Base-by-base conservation (phyloP, 164 flowering plant genomes). In the Chimonanthus salicifolius region DNA sequence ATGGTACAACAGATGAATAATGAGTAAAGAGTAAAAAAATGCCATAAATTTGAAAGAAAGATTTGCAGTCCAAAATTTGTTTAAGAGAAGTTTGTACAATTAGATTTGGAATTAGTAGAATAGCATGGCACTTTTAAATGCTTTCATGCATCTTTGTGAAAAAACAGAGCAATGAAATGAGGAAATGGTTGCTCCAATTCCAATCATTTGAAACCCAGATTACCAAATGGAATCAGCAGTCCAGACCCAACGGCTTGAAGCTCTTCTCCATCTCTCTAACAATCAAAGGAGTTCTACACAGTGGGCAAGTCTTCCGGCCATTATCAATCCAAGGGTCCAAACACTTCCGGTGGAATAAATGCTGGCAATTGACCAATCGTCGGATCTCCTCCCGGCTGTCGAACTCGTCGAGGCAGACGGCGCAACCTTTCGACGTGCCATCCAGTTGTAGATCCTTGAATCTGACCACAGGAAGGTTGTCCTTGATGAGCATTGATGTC, bases 261-360 rank as follows among this genome's bases (percentile, higher is more conserved):
- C 81, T 85, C 3, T 77, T 85, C 74, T 72, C 78, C 85, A 80
- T 77, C 68, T 82, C 87, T 58, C 85, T 85, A 0, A 88, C 87
- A 13, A 89, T 82, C 50, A 92, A 85, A 3, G 80, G 87, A 45
- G 86, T 87, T 76, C 97, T 77, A 71, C 97, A 92, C 0, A 92
- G 90, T 4, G 97, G 97, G 62, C 95, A 90, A n/a, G 97, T 90
- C 16, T 81, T 82, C 81, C 87, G 92, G 74, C 87, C 92, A 69
- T 85, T 88, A 71, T 90, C 92, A 89, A 93, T 86, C 98, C 98
- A 93, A 68, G 91, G 87, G 83, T 93, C 97, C 62, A 93, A 65
- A 76, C 98, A 93, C 46, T 78, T 64, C 82, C 87, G 73, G 71
- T 93, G 97, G 74, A 91, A 93, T 49, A 93, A 81, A 79, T 93